Evolutionary conservation across 2,329 filamentous ascomycete species (phyloP), one percentile per base, ranked within the genome.

Genomic region (Aspergillus costaricaensis): DNA sequence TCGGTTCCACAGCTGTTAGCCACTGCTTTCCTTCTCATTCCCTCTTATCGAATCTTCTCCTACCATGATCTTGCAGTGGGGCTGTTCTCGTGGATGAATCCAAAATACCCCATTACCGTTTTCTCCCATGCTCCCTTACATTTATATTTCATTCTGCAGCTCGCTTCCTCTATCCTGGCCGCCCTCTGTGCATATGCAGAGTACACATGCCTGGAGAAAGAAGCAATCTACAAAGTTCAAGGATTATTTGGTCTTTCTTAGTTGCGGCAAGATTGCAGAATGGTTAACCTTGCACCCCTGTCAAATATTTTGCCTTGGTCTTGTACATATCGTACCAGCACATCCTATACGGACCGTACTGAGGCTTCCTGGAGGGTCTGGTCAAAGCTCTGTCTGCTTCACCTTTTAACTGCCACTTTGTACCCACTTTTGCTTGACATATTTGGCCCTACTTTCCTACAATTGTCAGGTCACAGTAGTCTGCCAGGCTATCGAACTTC

Each of bases 321-420:
- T 67, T 68, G 65, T 72, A 69, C 70, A 66, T 64, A 61, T 64
- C 61, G 57, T 44, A 58, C 32, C 61, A 67, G 67, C 64, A 61
- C 54, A 59, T 50, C 55, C 32, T 60, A 61, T 64, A 51, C 51
- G 36, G 55, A 44, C 57, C 62, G 58, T 58, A 53, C 53, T 60
- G 43, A 30, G 50, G 53, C 54, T 55, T 49, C 17, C 32, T 52
- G 9, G 32, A 32, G 30, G 19, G 12, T 36, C 27, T 59, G 43
- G 38, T 57, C 44, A 49, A 48, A 41, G 32, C 17, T 49, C 21
- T 49, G 19, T 23, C 41, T 47, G 53, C 36, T 58, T 50, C 32
- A 51, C 49, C 17, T 27, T 51, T 58, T 59, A 59, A 59, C 55
- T 59, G 38, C 19, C 53, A 55, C 30, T 55, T 52, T 52, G 14